phyloP scores from a whole-genome alignment of 2,329 filamentous ascomycete species.

The Amesomyces nigricolor region DNA sequence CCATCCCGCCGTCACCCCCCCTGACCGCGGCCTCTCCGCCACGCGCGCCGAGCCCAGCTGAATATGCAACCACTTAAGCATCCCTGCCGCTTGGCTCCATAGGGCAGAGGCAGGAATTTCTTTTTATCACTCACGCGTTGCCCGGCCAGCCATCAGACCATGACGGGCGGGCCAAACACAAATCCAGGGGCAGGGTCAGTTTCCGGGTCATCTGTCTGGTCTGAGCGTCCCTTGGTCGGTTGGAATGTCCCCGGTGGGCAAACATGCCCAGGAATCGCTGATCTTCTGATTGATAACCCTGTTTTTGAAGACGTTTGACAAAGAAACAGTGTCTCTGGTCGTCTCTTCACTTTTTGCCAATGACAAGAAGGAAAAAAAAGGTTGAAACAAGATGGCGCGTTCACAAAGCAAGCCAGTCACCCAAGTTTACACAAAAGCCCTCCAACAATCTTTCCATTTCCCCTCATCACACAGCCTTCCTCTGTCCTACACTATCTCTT shows the following conservation, averaged over 20 bases:
- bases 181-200: too few relatives aligned
- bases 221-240: not conserved
- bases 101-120: conserved; percentile 8
- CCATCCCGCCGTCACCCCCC: too few relatives aligned
- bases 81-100: conserved; percentile 14
- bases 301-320: too few relatives aligned
- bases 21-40: not conserved
- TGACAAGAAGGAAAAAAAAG: too few relatives aligned
- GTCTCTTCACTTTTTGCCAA: too few relatives aligned
- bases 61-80: conserved; percentile 24
- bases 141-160: not conserved
- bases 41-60: conserved; percentile 11
- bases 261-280: not conserved
- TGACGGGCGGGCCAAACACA: not conserved
- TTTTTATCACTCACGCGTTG: conserved; percentile 2
- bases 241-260: not conserved
- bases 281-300: not conserved
- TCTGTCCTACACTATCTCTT: too few relatives aligned
- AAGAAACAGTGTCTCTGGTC: too few relatives aligned
- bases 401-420: not conserved
- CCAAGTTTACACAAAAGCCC: not conserved
- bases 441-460: conserved; percentile 2
- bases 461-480: too few relatives aligned
- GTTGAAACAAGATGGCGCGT: too few relatives aligned
- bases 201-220: too few relatives aligned